These are phyloP conservation scores for Sugiyamaella japonica DNA, from an alignment of 1,139 yeast species.

Conservation along the genomic window DNA sequence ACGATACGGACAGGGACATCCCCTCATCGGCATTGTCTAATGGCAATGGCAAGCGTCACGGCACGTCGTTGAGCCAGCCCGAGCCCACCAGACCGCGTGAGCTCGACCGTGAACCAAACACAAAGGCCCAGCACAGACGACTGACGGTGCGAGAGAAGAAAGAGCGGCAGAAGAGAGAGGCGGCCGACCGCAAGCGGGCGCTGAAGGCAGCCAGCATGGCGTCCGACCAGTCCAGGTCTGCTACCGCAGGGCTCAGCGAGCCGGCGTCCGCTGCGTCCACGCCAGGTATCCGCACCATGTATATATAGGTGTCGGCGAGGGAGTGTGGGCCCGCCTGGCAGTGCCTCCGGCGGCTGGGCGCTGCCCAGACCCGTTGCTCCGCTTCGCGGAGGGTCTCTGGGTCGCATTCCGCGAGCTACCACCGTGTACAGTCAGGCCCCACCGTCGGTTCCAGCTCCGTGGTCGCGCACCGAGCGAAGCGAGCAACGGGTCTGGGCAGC, in stretches of 20 bases:
- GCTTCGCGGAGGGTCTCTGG: neutral
- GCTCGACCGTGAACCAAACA: too few species aligned
- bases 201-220: neutral
- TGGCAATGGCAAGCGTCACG: neutral
- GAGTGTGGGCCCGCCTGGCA: neutral
- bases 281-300: conserved; percentile 15
- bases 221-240: conserved; percentile 9
- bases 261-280: conserved; percentile 8
- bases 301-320: neutral
- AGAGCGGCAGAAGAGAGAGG: conserved; percentile 37
- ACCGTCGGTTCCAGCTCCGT: too few species aligned
- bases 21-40: neutral
- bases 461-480: neutral
- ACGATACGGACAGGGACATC: neutral
- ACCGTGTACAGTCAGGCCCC: too few species aligned
- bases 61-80: neutral
- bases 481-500: neutral
- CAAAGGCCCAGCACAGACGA: conserved; percentile 16
- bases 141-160: conserved; percentile 37
- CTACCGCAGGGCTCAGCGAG: conserved; percentile 8
- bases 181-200: conserved; percentile 31
- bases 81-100: neutral
- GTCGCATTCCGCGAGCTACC: too few species aligned
- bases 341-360: conserved; percentile 3
- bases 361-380: conserved; percentile 1